Percentiles rank a stretch among this genome's conserved stretches.
These are phyloP conservation scores for Leishmania mexicana DNA, from an alignment of 208 protist genomes.

Conservation along the genomic window DNA sequence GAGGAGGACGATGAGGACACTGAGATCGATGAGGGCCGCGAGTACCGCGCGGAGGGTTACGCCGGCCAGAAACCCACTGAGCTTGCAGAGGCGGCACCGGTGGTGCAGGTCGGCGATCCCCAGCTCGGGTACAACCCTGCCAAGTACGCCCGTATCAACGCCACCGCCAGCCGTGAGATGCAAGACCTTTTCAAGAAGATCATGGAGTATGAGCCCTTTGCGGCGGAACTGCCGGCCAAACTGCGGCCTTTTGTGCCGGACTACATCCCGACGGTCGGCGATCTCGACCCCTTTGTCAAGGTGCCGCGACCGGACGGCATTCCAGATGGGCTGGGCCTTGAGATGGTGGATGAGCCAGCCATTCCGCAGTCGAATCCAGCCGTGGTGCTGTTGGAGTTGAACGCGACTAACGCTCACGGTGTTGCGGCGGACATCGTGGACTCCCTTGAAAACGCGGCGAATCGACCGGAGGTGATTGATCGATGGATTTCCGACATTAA, in stretches of 20 bases:
- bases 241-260: constrained; percentile 98
- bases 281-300: constrained; percentile 98
- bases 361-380: constrained; percentile 96
- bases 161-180: constrained; percentile 90
- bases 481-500: constrained; percentile 96
- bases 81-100: constrained; percentile 35
- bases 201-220: constrained; percentile 92
- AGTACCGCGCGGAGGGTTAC: constrained; percentile 50
- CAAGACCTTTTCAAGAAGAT: constrained; percentile 98
- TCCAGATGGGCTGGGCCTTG: constrained; percentile 91
- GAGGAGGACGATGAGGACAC: constrained; percentile 45
- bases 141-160: constrained; percentile 85
- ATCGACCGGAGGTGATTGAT: constrained; percentile 94
- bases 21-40: constrained; percentile 33
- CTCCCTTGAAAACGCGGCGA: constrained; percentile 95
- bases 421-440: constrained; percentile 83
- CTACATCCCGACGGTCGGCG: constrained; percentile 97
- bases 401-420: constrained; percentile 80
- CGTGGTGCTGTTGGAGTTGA: constrained; percentile 90
- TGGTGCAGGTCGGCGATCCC: neutral
- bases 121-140: constrained; percentile 82
- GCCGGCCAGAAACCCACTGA: constrained; percentile 68
- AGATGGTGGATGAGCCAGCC: constrained; percentile 96
- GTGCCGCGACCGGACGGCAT: constrained; percentile 93
- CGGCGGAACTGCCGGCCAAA: constrained; percentile 94